Evolutionary conservation across 2,329 filamentous ascomycete species (phyloP), one percentile per base, ranked within the genome.

Genomic region (Ascochyta rabiei): DNA sequence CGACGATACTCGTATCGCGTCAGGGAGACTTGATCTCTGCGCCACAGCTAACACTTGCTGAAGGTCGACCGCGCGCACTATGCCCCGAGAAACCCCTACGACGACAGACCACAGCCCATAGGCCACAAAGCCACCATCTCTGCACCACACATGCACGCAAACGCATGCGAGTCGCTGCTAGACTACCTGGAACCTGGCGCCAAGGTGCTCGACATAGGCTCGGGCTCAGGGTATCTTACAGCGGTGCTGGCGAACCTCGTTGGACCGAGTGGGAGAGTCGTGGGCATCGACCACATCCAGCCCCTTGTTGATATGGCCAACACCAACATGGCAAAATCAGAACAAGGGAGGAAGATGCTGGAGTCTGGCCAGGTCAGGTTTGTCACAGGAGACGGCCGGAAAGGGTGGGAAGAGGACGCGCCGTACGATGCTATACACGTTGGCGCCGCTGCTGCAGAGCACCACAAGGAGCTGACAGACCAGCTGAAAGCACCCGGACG

Each of bases 351-450:
- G 82, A 69, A 72, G 10, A 75, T 96, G 49, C 74, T 97, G 13
- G 81, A 82, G 1, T 78, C 75, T 0, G 89, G 88, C 0, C 83
- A 81, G 66, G 84, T 93, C 37, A 79, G 80, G 53, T 96, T 96
- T 69, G 81, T 93, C 1, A 81, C 86, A 0, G 92, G 86, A 0
- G 93, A 97, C 76, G 80, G 80, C 12, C 64, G 80, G 57, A 69
- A 74, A 48, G 80, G 80, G 3, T 81, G 74, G 73, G 53, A 45
- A 24, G 76, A 79, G 12, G 81, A 77, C 57, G 64, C 69, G 16
- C 82, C 86, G 0, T 99, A 93, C 81, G 91, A 98, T 81, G 93
- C 90, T 2, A 98, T 99, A 56, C 95, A 98, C 72, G 95, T 98
- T 2, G 95, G 95, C 0, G 95, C 95, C 0, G 90, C 91, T 7